phyloP scores from a whole-genome alignment of 2,329 filamentous ascomycete species.

The Fusarium xylarioides region DNA sequence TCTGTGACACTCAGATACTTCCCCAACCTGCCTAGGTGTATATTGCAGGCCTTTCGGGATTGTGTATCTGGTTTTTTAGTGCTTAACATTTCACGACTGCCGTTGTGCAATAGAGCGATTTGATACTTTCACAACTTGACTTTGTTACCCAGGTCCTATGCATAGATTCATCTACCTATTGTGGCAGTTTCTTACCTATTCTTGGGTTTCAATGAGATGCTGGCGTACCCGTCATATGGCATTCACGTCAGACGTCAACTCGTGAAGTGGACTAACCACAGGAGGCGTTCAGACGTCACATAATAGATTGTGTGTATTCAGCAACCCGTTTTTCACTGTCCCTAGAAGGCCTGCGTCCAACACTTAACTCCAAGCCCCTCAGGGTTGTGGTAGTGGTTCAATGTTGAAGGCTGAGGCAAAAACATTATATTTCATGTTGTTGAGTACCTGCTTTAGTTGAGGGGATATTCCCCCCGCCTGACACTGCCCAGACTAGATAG shows the following conservation, averaged over 20 bases:
- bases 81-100: background rate
- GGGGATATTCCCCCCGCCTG: background rate
- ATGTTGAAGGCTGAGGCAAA: background rate
- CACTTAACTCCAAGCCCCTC: background rate
- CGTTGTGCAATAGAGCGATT: background rate
- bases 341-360: too few species aligned
- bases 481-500: background rate
- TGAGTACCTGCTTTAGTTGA: background rate
- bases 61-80: background rate
- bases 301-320: background rate
- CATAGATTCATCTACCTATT: background rate
- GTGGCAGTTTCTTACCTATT: background rate
- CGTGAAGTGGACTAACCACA: background rate
- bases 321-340: background rate
- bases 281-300: background rate
- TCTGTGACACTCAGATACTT: too few species aligned
- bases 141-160: background rate
- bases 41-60: background rate
- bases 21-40: background rate
- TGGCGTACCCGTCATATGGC: background rate
- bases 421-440: background rate
- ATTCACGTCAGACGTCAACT: background rate
- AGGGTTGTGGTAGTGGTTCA: background rate
- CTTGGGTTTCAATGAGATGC: background rate
- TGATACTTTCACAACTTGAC: background rate